These are phyloP conservation scores for Populus trichocarpa DNA, from an alignment of 441 rosid genomes.

Conservation along the genomic window DNA sequence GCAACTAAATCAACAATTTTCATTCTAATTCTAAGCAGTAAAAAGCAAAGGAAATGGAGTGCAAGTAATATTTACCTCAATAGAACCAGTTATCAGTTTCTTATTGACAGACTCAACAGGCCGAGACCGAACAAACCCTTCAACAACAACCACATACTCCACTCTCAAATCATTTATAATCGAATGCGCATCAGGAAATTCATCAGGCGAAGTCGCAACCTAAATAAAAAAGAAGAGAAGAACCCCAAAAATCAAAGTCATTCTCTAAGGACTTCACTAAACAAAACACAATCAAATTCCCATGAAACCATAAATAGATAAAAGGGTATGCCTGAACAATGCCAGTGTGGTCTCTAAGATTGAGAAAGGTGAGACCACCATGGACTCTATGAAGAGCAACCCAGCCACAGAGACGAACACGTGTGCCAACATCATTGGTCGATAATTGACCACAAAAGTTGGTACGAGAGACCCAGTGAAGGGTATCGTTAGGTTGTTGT, in stretches of 20 bases:
- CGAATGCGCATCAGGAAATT: constrained; percentile 80
- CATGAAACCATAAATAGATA: neutral
- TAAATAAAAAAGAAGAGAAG: constrained; percentile 10
- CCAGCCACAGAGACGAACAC: constrained; percentile 93
- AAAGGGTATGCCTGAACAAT: constrained; percentile 60
- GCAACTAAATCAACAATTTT: neutral
- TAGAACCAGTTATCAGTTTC: constrained; percentile 82
- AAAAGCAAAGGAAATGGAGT: neutral
- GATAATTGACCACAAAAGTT: constrained; percentile 65
- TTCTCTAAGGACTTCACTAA: neutral
- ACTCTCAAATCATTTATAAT: constrained; percentile 69
- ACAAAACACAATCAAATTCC: neutral
- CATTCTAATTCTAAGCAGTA: neutral
- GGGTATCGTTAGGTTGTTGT: constrained; percentile 30
- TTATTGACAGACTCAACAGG: constrained; percentile 75
- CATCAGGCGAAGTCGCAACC: constrained; percentile 77
- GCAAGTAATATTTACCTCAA: constrained; percentile 53
- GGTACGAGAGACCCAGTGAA: constrained; percentile 78
- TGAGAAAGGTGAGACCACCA: constrained; percentile 85
- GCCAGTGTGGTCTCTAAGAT: constrained; percentile 95
- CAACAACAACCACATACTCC: constrained; percentile 80
- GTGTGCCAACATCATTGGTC: constrained; percentile 56
- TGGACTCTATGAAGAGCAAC: constrained; percentile 90
- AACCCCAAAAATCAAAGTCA: neutral
- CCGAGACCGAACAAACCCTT: constrained; percentile 72